These are phyloP conservation scores for Paraphysoderma sedebokerense DNA, from an alignment of 371 early-diverging fungal genomes.

Conservation along the genomic window DNA sequence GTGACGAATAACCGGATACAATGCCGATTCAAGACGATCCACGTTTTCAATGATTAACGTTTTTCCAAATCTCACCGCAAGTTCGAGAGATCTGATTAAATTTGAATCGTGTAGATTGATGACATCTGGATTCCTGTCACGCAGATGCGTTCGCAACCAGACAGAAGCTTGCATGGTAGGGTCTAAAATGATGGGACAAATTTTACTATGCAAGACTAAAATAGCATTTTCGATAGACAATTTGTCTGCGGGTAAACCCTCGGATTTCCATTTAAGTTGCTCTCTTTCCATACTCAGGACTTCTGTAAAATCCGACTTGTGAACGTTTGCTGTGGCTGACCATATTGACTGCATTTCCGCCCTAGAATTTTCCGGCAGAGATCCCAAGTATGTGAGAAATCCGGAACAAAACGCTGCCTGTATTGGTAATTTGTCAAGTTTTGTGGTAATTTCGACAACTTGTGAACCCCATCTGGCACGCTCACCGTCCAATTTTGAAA, in stretches of 20 bases:
- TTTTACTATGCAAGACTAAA: constrained; percentile 11
- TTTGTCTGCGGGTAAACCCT: too few relatives aligned
- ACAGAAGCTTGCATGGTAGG: constrained; percentile 21
- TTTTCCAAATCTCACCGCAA: constrained; percentile 32
- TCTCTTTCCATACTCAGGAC: too few relatives aligned
- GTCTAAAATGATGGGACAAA: constrained; percentile 24
- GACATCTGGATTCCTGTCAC: constrained; percentile 22
- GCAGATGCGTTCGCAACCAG: constrained; percentile 22
- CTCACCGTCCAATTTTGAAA: constrained; percentile 27
- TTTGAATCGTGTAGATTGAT: constrained; percentile 24
- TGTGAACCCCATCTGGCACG: constrained; percentile 24
- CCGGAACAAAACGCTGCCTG: constrained; percentile 17
- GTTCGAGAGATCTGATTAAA: constrained; percentile 22
- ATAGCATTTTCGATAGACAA: constrained; percentile 37
- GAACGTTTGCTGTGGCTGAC: constrained; percentile 11
- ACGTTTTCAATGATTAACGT: constrained; percentile 16
- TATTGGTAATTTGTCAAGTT: constrained; percentile 10
- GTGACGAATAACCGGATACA: constrained; percentile 1
- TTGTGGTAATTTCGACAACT: constrained; percentile 11
- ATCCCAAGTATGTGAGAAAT: constrained; percentile 20
- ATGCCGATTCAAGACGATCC: not conserved
- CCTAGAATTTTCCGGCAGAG: constrained; percentile 5
- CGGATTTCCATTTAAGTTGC: too few relatives aligned
- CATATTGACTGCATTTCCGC: too few relatives aligned
- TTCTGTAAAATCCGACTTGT: too few relatives aligned